Evolutionary conservation across 179 eudicot genomes (phyloP), one percentile per base, ranked within the genome.

Genomic region (Drosera spatulata): DNA sequence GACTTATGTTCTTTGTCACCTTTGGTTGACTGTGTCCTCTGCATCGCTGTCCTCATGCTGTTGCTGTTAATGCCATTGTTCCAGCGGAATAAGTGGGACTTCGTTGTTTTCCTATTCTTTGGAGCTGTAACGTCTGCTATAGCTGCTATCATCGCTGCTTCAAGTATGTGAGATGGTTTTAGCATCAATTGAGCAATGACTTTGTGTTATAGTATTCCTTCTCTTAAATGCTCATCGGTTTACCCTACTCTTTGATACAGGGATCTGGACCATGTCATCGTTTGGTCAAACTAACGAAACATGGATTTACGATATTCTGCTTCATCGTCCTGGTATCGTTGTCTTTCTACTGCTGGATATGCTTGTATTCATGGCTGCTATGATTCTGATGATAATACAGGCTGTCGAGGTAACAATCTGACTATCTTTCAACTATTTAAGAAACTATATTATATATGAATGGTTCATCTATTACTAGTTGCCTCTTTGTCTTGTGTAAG

Each of bases 41-140:
- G 22, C 13, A 5, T 2, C 37, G 37, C 55, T 10, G 4, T n/a
- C 12, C 12, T 49, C n/a, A 10, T 10, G 11, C 4, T 49, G 12
- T 7, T n/a, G 4, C 52, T 12, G 12, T 49, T n/a, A 4, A 49
- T 49, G 55, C 15, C 4, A 51, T 37, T 60, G 5, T 61, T 83
- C 87, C 96, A 93, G 99, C 77, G 78, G 76, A 93, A 93, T 77
- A 88, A 81, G 63, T 73, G 99, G 86, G 99, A 93, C 71, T 93
- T 93, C 77, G 77, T 80, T 61, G 69, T 86, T 50, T 84, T 93
- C 65, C 86, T 93, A 61, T 84, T 80, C 62, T 40, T 84, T 70
- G 99, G 88, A 68, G 61, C 67, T 48, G 56, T 67, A 64, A 76
- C 93, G 66, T 76, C 99, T 46, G 64, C 69, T 55, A 57, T 78